Evolutionary conservation across 805 yeast species (phyloP).

Genomic region (Danielia oregonensis): DNA sequence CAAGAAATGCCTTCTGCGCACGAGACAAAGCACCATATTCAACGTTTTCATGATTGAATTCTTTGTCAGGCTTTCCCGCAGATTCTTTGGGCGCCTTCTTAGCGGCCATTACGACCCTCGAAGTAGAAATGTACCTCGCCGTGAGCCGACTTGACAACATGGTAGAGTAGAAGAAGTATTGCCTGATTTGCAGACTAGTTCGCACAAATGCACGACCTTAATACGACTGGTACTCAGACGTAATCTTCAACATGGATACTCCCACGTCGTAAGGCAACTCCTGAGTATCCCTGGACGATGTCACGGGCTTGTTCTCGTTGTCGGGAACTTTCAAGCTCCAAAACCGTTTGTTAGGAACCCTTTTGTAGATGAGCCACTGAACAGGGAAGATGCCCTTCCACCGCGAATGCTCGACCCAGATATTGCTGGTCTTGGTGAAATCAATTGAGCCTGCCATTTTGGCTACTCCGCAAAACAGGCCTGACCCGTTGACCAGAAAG

Average conservation of each 20-base stretch:
- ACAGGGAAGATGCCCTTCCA: slow-evolving; percentile 54
- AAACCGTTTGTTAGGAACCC: slow-evolving; percentile 46
- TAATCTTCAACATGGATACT: slow-evolving; percentile 43
- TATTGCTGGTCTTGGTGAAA: slow-evolving; percentile 33
- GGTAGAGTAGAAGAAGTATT: slow-evolving; percentile 1
- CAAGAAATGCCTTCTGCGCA: slow-evolving; percentile 69
- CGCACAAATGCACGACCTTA: neutral
- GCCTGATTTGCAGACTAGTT: slow-evolving; percentile 1
- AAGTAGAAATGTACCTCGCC: neutral
- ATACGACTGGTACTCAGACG: slow-evolving; percentile 13
- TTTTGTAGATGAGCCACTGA: slow-evolving; percentile 50
- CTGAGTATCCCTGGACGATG: slow-evolving; percentile 61
- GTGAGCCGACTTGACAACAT: neutral
- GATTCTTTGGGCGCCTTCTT: slow-evolving; percentile 1
- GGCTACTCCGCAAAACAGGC: slow-evolving; percentile 47
- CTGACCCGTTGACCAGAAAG: slow-evolving; percentile 51
- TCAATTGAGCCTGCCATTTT: slow-evolving; percentile 43
- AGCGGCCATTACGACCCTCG: neutral
- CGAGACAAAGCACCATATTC: slow-evolving; percentile 36
- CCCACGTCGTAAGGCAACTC: slow-evolving; percentile 51
- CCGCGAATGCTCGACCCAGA: slow-evolving; percentile 46
- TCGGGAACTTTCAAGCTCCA: slow-evolving; percentile 42
- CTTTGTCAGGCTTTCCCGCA: neutral
- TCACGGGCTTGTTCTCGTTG: slow-evolving; percentile 49
- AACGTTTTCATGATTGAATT: slow-evolving; percentile 7